These are phyloP conservation scores for Cryptococcus sp. DNA, from an alignment of 1,284 basidiomycete genomes.

Conservation along the genomic window DNA sequence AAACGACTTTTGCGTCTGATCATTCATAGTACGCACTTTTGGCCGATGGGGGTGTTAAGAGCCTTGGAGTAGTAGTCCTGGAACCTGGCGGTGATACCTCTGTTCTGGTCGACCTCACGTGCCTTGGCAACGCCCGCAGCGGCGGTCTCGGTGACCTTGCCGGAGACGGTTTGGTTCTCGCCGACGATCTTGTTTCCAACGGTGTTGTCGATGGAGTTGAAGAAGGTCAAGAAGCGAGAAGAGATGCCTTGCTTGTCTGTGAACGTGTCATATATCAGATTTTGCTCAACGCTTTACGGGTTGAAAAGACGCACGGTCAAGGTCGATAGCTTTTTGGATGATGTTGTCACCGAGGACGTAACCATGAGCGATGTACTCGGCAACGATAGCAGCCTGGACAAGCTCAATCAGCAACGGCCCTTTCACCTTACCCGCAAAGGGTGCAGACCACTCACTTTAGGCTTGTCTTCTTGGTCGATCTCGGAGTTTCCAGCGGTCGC, in stretches of 20 bases:
- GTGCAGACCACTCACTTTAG: conserved; percentile 41
- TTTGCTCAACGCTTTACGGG: not conserved
- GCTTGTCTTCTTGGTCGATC: conserved; percentile 56
- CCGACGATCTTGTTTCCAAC: conserved; percentile 63
- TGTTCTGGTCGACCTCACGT: conserved; percentile 75
- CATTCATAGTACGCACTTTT: conserved; percentile 54
- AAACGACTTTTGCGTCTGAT: not conserved
- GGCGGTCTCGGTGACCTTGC: conserved; percentile 62
- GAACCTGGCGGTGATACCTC: conserved; percentile 70
- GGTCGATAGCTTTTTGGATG: conserved; percentile 80
- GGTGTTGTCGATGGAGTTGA: conserved; percentile 68
- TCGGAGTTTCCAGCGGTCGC: conserved; percentile 23
- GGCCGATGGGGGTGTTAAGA: conserved; percentile 71
- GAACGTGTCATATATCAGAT: not conserved
- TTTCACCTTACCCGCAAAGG: not conserved
- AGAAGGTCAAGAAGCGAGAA: conserved; percentile 73
- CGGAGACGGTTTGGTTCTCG: conserved; percentile 64
- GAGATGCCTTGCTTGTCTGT: conserved; percentile 84
- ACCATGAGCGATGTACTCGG: conserved; percentile 81
- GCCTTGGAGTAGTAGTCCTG: conserved; percentile 77
- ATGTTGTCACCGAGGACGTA: conserved; percentile 78
- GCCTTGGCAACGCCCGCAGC: conserved; percentile 66
- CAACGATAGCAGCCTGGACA: conserved; percentile 63
- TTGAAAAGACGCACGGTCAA: conserved; percentile 65
- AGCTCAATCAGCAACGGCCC: conserved; percentile 16